Evolutionary conservation across 2,329 filamentous ascomycete species (phyloP).

Genomic region (Penicillium sp.): DNA sequence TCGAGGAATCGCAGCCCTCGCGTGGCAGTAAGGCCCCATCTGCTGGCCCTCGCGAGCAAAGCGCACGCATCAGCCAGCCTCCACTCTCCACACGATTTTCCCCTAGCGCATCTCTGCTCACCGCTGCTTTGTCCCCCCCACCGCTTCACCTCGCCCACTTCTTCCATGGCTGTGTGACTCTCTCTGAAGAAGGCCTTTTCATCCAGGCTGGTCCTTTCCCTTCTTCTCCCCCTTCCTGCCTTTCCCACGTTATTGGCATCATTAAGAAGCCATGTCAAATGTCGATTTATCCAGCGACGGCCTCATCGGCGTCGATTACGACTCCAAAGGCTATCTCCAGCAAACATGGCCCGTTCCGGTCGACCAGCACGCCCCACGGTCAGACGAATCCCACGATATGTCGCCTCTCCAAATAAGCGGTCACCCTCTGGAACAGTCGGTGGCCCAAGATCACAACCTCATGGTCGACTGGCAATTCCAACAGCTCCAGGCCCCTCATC

Average conservation of each 20-base stretch:
- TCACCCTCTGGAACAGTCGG: slow-evolving; percentile 48
- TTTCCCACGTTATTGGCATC: slow-evolving; percentile 35
- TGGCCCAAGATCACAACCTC: slow-evolving; percentile 48
- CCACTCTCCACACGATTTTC: slow-evolving; percentile 36
- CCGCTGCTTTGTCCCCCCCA: slow-evolving; percentile 50
- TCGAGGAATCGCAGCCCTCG: slow-evolving; percentile 4
- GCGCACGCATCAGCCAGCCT: slow-evolving; percentile 7
- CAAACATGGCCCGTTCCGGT: slow-evolving; percentile 49
- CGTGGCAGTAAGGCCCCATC: slow-evolving; percentile 8
- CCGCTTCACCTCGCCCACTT: slow-evolving; percentile 37
- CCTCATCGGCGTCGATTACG: slow-evolving; percentile 53
- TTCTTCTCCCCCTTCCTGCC: slow-evolving; percentile 27
- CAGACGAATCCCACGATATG: slow-evolving; percentile 45
- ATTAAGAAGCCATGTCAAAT: slow-evolving; percentile 46
- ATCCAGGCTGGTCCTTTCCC: slow-evolving; percentile 36
- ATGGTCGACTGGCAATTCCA: slow-evolving; percentile 54
- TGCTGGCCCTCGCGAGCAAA: slow-evolving; percentile 21
- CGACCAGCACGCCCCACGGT: slow-evolving; percentile 43
- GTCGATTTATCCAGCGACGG: slow-evolving; percentile 50
- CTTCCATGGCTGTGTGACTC: slow-evolving; percentile 31
- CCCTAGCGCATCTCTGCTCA: slow-evolving; percentile 48
- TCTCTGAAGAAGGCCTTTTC: slow-evolving; percentile 33
- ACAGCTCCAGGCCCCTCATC: slow-evolving; percentile 38
- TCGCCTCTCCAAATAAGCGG: slow-evolving; percentile 49
- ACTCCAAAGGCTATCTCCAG: slow-evolving; percentile 51